A percentile compares a stretch with the other conserved stretches of the same genome.
Evolutionary conservation across 2,329 filamentous ascomycete genomes (phyloP).

Genomic region (Phaeophleospora eucalypticola): DNA sequence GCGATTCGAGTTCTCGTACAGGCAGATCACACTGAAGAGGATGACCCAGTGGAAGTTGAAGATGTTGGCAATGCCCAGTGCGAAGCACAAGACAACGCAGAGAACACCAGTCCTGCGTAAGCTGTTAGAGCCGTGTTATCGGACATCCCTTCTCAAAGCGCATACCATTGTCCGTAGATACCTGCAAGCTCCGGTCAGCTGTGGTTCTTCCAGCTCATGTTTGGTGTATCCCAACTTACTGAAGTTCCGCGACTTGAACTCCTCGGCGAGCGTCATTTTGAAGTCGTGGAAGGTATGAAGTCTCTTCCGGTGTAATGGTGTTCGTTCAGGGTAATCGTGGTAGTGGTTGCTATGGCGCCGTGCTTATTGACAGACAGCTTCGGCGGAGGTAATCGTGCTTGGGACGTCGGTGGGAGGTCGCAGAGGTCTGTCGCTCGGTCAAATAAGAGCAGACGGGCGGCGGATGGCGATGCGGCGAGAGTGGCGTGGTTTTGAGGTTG

Average conservation of each 20-base stretch:
- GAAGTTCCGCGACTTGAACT: slow-evolving; percentile 12
- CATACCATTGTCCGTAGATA: slow-evolving; percentile 67
- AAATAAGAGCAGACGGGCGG: background rate
- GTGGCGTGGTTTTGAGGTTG: background rate
- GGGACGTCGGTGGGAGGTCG: background rate
- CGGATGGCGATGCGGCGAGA: background rate
- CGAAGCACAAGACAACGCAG: slow-evolving; percentile 62
- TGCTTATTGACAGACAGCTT: slow-evolving; percentile 8
- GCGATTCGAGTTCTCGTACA: slow-evolving; percentile 35
- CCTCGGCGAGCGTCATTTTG: slow-evolving; percentile 10
- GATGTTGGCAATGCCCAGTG: slow-evolving; percentile 65
- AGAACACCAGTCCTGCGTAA: slow-evolving; percentile 52
- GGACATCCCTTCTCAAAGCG: background rate
- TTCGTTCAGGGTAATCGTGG: background rate
- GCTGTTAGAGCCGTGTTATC: background rate
- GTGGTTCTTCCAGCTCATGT: background rate
- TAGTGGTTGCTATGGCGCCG: background rate
- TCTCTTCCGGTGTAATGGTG: background rate
- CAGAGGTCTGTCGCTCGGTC: background rate
- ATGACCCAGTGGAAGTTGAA: slow-evolving; percentile 59
- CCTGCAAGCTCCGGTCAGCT: slow-evolving; percentile 38
- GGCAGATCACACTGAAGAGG: slow-evolving; percentile 54
- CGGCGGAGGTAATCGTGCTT: background rate
- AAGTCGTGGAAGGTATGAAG: background rate
- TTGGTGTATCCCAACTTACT: slow-evolving; percentile 1